Percentiles rank a stretch among this genome's conserved stretches.
Evolutionary conservation across 148 eudicot species (phyloP).

Genomic region (Silene conica): DNA sequence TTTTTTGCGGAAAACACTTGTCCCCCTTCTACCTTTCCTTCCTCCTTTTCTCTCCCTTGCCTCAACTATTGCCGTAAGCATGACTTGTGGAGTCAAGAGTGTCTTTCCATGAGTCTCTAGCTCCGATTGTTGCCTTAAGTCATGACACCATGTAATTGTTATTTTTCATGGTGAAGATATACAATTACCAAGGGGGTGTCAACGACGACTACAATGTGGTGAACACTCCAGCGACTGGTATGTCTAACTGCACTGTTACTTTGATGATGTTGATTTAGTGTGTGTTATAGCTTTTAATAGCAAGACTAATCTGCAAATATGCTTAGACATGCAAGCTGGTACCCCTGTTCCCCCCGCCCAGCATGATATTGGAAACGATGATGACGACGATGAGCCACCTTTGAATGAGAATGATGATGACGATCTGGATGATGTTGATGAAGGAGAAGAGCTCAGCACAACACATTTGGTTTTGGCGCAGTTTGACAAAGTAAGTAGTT

Average conservation of each 20-base stretch:
- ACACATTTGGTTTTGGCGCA: conserved; percentile 93
- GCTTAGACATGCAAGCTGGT: conserved; percentile 64
- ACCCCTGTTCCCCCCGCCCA: conserved; percentile 64
- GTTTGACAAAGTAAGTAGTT: conserved; percentile 78
- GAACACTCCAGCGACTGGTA: conserved; percentile 90
- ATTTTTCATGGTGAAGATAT: conserved; percentile 52
- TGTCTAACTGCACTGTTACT: conserved; percentile 20
- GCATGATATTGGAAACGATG: conserved; percentile 63
- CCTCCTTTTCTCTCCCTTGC: no score
- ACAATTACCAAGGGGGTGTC: conserved; percentile 85
- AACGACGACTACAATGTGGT: conserved; percentile 89
- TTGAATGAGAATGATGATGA: conserved; percentile 93
- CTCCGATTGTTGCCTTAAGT: not conserved
- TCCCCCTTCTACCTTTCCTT: not conserved
- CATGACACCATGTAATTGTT: not conserved
- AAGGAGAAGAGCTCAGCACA: conserved; percentile 87
- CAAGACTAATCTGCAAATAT: conserved; percentile 13
- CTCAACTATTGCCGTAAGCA: no score
- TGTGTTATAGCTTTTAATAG: conserved; percentile 1
- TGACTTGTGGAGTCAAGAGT: no score
- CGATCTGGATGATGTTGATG: conserved; percentile 79
- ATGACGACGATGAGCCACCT: conserved; percentile 81
- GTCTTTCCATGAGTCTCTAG: not conserved
- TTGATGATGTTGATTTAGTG: conserved; percentile 18
- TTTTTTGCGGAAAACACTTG: not conserved